These are phyloP conservation scores for Hyphopichia khmerensis DNA, from an alignment of 1,139 yeast genomes.

Conservation along the genomic window DNA sequence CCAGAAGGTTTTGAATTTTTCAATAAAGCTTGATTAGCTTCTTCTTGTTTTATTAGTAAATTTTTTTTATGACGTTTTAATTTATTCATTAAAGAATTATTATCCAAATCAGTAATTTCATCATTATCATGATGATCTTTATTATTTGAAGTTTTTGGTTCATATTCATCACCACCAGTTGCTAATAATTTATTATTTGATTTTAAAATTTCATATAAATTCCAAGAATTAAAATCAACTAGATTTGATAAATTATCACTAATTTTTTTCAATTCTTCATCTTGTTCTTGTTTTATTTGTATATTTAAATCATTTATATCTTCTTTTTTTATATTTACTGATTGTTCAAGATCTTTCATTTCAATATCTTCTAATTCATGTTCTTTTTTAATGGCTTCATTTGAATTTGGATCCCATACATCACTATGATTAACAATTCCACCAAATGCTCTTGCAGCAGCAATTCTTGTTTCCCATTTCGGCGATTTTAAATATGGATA, in stretches of 20 bases:
- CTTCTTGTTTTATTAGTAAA: slow-evolving; percentile 4
- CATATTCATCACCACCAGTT: slow-evolving; percentile 53
- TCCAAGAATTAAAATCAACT: slow-evolving; percentile 62
- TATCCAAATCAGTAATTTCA: slow-evolving; percentile 18
- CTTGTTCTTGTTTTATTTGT: slow-evolving; percentile 42
- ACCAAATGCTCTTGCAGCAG: slow-evolving; percentile 95
- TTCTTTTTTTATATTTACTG: slow-evolving; percentile 17
- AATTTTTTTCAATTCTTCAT: slow-evolving; percentile 45
- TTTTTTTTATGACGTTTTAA: slow-evolving; percentile 38
- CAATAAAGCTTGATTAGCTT: slow-evolving; percentile 3
- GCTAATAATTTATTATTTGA: slow-evolving; percentile 74
- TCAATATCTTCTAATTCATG: slow-evolving; percentile 15
- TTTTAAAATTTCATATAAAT: slow-evolving; percentile 60
- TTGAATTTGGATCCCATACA: slow-evolving; percentile 79
- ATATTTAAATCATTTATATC: slow-evolving; percentile 20
- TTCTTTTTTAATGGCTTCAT: slow-evolving; percentile 23
- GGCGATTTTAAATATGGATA: slow-evolving; percentile 81
- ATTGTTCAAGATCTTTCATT: slow-evolving; percentile 8
- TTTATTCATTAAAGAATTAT: slow-evolving; percentile 27
- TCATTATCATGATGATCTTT: too few species aligned
- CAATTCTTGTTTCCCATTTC: slow-evolving; percentile 95
- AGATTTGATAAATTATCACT: slow-evolving; percentile 49
- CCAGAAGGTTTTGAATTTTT: slow-evolving; percentile 2
- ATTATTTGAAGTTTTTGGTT: slow-evolving; percentile 9
- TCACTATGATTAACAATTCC: slow-evolving; percentile 82